These are phyloP conservation scores for Suhomyces yuchorum DNA, from an alignment of 1,139 yeast species.

Conservation along the genomic window DNA sequence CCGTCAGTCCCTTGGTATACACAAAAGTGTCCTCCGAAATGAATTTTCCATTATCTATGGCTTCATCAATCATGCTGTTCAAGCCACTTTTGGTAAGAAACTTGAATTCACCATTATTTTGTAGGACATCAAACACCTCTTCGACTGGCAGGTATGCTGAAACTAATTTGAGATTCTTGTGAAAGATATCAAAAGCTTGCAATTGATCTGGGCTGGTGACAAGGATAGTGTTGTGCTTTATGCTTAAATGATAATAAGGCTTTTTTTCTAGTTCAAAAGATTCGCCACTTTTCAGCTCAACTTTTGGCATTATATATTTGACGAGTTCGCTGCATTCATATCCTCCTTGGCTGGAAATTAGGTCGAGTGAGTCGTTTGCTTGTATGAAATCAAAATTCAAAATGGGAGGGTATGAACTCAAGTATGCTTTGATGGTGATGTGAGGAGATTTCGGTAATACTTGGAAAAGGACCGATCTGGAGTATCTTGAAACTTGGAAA, in stretches of 20 bases:
- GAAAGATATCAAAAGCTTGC: not conserved
- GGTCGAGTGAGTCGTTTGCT: conserved; percentile 11
- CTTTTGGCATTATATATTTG: not conserved
- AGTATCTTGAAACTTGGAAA: conserved; percentile 35
- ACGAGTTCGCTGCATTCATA: conserved; percentile 40
- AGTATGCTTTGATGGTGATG: conserved; percentile 25
- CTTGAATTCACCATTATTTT: not conserved
- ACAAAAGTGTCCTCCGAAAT: not conserved
- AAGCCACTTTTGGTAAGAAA: not conserved
- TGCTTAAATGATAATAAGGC: not conserved
- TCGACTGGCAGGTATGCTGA: not conserved
- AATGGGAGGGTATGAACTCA: conserved; percentile 41
- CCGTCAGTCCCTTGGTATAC: not conserved
- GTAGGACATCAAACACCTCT: not conserved
- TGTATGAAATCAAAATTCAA: conserved; percentile 26
- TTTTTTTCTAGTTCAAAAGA: not conserved
- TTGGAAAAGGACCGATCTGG: conserved; percentile 38
- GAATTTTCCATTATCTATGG: not conserved
- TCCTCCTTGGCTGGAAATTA: conserved; percentile 43
- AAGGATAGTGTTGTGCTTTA: not conserved
- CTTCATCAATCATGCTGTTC: not conserved
- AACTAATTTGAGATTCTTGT: not conserved
- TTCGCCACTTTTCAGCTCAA: not conserved
- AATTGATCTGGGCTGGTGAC: not conserved
- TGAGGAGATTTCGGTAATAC: conserved; percentile 32